Percentiles rank a stretch among this genome's conserved stretches.
Evolutionary conservation across 2,329 filamentous ascomycete genomes (phyloP).

Genomic region (Colletotrichum viniferum): DNA sequence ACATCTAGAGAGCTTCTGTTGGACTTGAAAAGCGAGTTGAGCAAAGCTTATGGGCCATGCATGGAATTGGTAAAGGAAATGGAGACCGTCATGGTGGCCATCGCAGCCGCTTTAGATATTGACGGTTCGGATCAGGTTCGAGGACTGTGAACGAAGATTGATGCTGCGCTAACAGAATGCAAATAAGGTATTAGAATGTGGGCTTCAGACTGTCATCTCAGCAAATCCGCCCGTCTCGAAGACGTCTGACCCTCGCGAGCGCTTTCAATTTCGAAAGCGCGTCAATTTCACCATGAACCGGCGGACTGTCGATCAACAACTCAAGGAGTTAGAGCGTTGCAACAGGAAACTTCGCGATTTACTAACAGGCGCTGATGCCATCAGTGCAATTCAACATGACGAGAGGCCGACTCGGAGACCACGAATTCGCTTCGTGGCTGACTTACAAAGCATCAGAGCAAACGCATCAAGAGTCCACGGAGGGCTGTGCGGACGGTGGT

Average conservation of each 20-base stretch:
- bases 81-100: neutral
- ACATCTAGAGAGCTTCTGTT: neutral
- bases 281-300: neutral
- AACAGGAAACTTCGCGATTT: neutral
- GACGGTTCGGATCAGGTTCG: neutral
- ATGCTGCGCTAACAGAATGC: neutral
- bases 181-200: neutral
- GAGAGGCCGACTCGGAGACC: neutral
- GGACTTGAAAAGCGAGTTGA: neutral
- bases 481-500: neutral
- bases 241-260: neutral
- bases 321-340: neutral
- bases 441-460: neutral
- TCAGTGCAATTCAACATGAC: neutral
- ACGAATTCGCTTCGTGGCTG: neutral
- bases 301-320: neutral
- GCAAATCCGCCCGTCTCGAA: neutral
- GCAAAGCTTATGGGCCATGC: neutral
- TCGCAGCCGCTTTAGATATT: neutral
- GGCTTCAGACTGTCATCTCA: neutral
- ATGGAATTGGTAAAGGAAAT: neutral
- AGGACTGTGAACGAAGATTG: rapidly evolving
- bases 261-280: neutral
- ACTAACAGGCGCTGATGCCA: neutral
- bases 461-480: neutral